Evolutionary conservation across 1,284 basidiomycete species (phyloP), one percentile per base, ranked within the genome.

Genomic region (Lentinula novae-zelandiae): DNA sequence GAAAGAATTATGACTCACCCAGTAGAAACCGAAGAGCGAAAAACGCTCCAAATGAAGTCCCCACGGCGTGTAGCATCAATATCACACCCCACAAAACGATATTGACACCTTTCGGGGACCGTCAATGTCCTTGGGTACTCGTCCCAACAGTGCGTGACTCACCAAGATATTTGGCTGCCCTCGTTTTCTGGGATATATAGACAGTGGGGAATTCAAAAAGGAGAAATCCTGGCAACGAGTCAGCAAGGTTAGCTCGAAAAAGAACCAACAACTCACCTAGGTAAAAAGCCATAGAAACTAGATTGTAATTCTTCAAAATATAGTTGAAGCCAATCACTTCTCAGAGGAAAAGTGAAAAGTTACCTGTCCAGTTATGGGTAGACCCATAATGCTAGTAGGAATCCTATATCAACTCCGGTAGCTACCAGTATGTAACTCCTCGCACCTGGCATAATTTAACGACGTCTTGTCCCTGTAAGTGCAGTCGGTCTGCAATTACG

Each of bases 171-270:
- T 87, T 87, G 17, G 82, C 85, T 34, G 84, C 71, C 13, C 82
- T 73, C 17, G 82, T 72, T 60, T 82, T 82, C 68, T 88, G 86
- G 0, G 86, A 81, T 53, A 89, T 80, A 63, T 84, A 87, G 34
- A 85, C 81, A 0, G 85, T 86, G 1, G 87, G 85, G 62, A 88
- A 87, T 66, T 89, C 85, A 77, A 82, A 88, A 22, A 82, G 71
- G 34, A 86, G 70, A 66, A 82, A 87, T 1, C 85, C 85, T 85
- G 54, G 17, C 6, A 22, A 12, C n/a, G 5, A 4, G n/a, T 15
- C 27, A 22, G 31, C 59, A 33, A 31, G 52, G 53, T 61, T 42
- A 63, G 48, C 44, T 27, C 51, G 12, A 27, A 38, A 44, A 8
- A 15, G 17, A 10, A 7, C 34, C 22, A 38, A 39, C 13, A 13